These are phyloP conservation scores for Mangifera indica DNA, from an alignment of 345 rosid genomes.

Conservation along the genomic window DNA sequence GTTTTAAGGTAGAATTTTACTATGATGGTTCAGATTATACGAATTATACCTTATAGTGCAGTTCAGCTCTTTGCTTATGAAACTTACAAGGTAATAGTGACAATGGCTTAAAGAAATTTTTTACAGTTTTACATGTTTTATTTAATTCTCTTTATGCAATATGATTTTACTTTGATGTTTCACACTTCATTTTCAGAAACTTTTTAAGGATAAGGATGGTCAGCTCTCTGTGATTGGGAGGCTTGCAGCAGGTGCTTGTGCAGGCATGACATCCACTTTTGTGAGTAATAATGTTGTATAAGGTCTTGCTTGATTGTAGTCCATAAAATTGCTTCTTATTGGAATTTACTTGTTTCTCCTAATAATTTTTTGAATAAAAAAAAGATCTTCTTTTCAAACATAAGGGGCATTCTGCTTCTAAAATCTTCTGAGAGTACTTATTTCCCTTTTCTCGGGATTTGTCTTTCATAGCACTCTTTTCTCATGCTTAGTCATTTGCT, in stretches of 20 bases:
- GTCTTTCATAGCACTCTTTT: background rate
- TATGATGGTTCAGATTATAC: conserved; percentile 61
- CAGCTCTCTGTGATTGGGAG: conserved; percentile 86
- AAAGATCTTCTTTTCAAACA: background rate
- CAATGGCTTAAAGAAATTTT: background rate
- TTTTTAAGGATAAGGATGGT: conserved; percentile 73
- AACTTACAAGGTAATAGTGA: conserved; percentile 67
- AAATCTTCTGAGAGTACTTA: background rate
- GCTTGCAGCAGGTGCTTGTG: conserved; percentile 98
- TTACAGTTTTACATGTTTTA: background rate
- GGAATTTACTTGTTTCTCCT: background rate
- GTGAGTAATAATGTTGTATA: conserved; percentile 44
- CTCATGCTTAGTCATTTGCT: background rate
- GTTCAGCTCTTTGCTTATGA: conserved; percentile 96
- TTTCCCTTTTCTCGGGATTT: conserved; percentile 7
- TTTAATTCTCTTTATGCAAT: background rate
- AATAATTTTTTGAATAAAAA: no score
- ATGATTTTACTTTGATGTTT: conserved; percentile 19
- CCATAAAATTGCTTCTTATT: background rate
- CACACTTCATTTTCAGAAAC: conserved; percentile 53
- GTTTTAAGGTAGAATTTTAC: conserved; percentile 21
- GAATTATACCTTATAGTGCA: conserved; percentile 90
- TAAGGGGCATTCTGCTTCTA: background rate
- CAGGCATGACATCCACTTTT: conserved; percentile 99
- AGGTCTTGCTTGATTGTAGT: conserved; percentile 4